phyloP scores from a whole-genome alignment of 345 rosid species.

The Brassica nigra region DNA sequence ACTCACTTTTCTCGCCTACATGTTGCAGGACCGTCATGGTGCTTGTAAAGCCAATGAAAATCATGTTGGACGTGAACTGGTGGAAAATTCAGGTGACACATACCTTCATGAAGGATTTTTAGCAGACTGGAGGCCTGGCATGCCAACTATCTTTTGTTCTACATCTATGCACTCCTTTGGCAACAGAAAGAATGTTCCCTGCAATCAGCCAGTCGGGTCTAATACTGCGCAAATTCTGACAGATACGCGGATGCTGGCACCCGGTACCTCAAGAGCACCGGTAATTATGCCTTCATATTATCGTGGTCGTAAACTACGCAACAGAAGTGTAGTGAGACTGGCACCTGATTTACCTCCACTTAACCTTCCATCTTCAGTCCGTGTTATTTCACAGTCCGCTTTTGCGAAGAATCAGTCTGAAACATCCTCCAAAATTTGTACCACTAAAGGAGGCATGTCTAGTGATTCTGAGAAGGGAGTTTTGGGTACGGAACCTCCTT shows the following conservation, averaged over 20 bases:
- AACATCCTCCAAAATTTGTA: constrained; percentile 43
- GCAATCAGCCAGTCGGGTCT: constrained; percentile 33
- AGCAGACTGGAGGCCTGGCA: constrained; percentile 78
- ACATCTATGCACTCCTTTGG: constrained; percentile 36
- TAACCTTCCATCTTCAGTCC: constrained; percentile 89
- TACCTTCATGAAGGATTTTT: constrained; percentile 88
- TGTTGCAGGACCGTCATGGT: constrained; percentile 58
- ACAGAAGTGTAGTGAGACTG: constrained; percentile 68
- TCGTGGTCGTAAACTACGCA: constrained; percentile 50
- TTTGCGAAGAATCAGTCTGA: constrained; percentile 51
- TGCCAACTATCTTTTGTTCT: constrained; percentile 40
- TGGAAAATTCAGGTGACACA: constrained; percentile 60
- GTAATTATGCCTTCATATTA: constrained; percentile 47
- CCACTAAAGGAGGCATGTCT: constrained; percentile 29
- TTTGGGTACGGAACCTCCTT: constrained; percentile 44
- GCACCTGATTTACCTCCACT: constrained; percentile 94
- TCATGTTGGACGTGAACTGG: constrained; percentile 58
- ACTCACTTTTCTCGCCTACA: constrained; percentile 5
- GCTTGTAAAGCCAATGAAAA: constrained; percentile 50
- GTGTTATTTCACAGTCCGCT: constrained; percentile 74
- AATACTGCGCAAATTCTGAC: constrained; percentile 38
- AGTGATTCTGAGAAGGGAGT: constrained; percentile 47
- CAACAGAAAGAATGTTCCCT: constrained; percentile 40
- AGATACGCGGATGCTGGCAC: constrained; percentile 44
- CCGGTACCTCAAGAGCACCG: constrained; percentile 45